These are phyloP conservation scores for Pichia occidentalis DNA, from an alignment of 805 yeast genomes.

Conservation along the genomic window DNA sequence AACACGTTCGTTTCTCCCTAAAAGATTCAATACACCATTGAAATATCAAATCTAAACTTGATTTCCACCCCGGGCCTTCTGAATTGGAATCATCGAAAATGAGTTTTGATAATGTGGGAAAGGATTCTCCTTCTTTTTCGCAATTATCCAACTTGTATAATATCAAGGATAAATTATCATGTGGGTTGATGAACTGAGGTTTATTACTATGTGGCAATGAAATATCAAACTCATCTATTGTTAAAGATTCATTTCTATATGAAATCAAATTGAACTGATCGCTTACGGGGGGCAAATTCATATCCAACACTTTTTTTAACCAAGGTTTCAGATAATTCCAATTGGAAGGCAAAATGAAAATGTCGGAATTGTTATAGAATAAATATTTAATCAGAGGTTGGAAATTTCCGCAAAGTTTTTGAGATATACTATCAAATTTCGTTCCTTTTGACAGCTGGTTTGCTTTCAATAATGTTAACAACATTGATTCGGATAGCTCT, in stretches of 20 bases:
- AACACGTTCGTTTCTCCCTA: constrained; percentile 14
- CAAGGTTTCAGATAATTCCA: constrained; percentile 52
- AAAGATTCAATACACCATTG: constrained; percentile 28
- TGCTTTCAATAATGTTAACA: constrained; percentile 26
- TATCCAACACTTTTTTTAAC: constrained; percentile 37
- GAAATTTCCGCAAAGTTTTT: constrained; percentile 18
- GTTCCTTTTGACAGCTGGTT: constrained; percentile 17
- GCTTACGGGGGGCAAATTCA: constrained; percentile 26
- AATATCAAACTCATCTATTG: constrained; percentile 37
- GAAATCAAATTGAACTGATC: constrained; percentile 55
- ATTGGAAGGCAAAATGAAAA: constrained; percentile 55
- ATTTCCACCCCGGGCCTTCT: constrained; percentile 22
- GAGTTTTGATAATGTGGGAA: constrained; percentile 18
- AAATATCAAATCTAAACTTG: constrained; percentile 18
- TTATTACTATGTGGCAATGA: background rate
- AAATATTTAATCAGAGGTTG: constrained; percentile 35
- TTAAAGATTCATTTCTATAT: constrained; percentile 65
- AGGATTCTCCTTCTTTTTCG: constrained; percentile 13
- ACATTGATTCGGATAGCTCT: constrained; percentile 54
- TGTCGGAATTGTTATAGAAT: constrained; percentile 47
- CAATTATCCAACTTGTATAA: constrained; percentile 27
- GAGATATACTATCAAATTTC: constrained; percentile 16
- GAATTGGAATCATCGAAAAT: constrained; percentile 23
- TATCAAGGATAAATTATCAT: constrained; percentile 17
- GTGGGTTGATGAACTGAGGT: background rate